Percentiles rank a stretch among this genome's conserved stretches.
phyloP scores from a whole-genome alignment of 1,284 basidiomycete species.

The Cutaneotrichosporon sp. region DNA sequence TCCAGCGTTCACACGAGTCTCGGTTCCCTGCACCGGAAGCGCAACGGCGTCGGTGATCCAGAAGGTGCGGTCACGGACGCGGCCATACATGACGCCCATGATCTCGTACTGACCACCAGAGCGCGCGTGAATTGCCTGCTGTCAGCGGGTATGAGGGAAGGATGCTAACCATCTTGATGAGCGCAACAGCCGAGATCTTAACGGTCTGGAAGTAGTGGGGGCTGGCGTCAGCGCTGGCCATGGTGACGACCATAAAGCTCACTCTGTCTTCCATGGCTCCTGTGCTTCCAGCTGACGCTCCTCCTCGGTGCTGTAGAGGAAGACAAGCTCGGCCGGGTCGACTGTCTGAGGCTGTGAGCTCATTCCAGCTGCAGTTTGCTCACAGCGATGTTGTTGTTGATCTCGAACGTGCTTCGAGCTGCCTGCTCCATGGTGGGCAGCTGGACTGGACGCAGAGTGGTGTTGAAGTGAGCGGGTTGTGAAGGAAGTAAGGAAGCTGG shows the following conservation, averaged over 20 bases:
- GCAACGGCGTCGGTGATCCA: constrained; percentile 97
- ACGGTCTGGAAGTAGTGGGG: constrained; percentile 92
- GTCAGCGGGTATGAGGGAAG: neutral
- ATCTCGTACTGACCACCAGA: constrained; percentile 98
- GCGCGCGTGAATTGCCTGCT: constrained; percentile 91
- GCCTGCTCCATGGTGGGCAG: constrained; percentile 29
- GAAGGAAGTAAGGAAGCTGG: neutral
- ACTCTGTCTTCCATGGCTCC: constrained; percentile 88
- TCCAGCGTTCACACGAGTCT: constrained; percentile 95
- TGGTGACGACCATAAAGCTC: constrained; percentile 30
- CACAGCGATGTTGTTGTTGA: constrained; percentile 71
- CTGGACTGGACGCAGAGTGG: neutral
- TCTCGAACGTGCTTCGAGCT: constrained; percentile 78
- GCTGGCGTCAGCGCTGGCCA: constrained; percentile 54
- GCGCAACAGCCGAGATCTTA: constrained; percentile 89
- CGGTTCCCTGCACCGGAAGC: constrained; percentile 96
- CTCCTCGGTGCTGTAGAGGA: constrained; percentile 71
- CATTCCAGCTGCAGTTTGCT: neutral
- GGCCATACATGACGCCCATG: constrained; percentile 99
- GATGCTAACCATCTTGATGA: constrained; percentile 90
- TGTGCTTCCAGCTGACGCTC: constrained; percentile 71
- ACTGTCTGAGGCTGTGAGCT: constrained; percentile 24
- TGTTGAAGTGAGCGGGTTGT: neutral
- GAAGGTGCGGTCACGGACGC: constrained; percentile 80
- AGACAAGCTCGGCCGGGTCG: constrained; percentile 67